Base-by-base conservation (phyloP, 1,284 basidiomycete genomes). In the Nidula niveotomentosa region DNA sequence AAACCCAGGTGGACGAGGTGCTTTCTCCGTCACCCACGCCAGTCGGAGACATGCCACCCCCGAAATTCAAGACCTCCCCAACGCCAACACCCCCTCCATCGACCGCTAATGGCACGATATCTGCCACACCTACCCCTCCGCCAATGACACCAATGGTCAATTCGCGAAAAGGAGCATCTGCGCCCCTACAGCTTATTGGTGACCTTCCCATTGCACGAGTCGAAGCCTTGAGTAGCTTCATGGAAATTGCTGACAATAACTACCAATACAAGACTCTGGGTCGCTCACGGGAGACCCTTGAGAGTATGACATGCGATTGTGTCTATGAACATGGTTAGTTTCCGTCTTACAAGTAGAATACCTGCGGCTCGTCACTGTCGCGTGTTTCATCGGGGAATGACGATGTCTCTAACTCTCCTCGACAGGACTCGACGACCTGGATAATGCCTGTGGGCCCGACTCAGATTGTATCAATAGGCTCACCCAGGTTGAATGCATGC, bases 401-500 rank as follows among this genome's bases (percentile, higher is more conserved):
- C 44, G 52, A 53, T 51, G 51, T 53, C 53, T 41, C 47, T 49
- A 10, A 50, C 43, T 30, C 36, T 60, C 48, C 49, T 46, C 51
- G 57, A 63, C 65, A 89, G 86, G 77, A 60, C 69, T 76, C 18
- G 85, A 91, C 62, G 77, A 81, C 58, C 76, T 76, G 10, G 77
- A 81, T 54, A 76, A 74, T 54, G 93, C 94, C 6, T 99, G 96
- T 72, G 93, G 94, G n/a, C 84, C 87, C 51, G 79, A 85, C 57
- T 93, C 93, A 18, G 92, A 95, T 71, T 99, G 97, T 72, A 98
- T 99, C 78, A 99, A 99, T 71, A 84, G 95, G 56, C 85, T 98
- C 56, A 97, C 97, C 30, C 96, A 98, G 73, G 94, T 99, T 30
- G 96, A 99, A 72, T 99, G 96, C 75, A 71, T 96, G 18, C 77